Percentiles rank a stretch among this genome's conserved stretches.
Conservation (phyloP, 2,329 filamentous ascomycete genomes). For the Penicillium occitanis region DNA sequence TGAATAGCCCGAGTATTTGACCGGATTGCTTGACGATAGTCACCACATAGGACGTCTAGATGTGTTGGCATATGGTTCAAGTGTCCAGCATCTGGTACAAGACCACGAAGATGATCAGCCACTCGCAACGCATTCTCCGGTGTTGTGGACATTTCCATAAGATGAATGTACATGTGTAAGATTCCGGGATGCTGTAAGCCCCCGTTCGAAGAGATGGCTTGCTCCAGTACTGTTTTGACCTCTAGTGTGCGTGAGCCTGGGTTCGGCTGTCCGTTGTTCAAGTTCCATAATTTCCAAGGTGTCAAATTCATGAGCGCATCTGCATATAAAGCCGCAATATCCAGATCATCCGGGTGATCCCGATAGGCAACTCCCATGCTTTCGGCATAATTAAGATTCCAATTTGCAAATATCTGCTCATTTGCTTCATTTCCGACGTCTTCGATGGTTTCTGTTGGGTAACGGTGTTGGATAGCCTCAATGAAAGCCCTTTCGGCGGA, state of each 20-base stretch:
- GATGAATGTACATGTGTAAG: slow-evolving; percentile 73
- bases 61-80: slow-evolving; percentile 73
- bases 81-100: slow-evolving; percentile 68
- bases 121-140: slow-evolving; percentile 62
- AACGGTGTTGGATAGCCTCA: slow-evolving; percentile 10
- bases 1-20: slow-evolving; percentile 64
- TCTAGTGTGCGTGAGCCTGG: slow-evolving; percentile 58
- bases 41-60: slow-evolving; percentile 67
- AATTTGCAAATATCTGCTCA: slow-evolving; percentile 2
- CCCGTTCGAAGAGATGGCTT: slow-evolving; percentile 16
- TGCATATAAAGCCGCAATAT: slow-evolving; percentile 63
- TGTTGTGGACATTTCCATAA: slow-evolving; percentile 71
- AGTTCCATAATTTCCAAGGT: slow-evolving; percentile 65
- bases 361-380: slow-evolving; percentile 60
- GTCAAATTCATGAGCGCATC: slow-evolving; percentile 67
- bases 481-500: slow-evolving; percentile 11
- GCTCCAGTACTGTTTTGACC: slow-evolving; percentile 59
- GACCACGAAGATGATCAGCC: slow-evolving; percentile 60
- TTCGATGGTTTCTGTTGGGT: neutral
- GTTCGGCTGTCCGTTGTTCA: slow-evolving; percentile 58
- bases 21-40: slow-evolving; percentile 64
- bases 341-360: slow-evolving; percentile 57
- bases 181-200: slow-evolving; percentile 64
- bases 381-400: slow-evolving; percentile 52
- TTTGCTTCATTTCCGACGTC: neutral